Conservation (phyloP, 768 basidiomycete genomes). For the Gymnopilus junonius region DNA sequence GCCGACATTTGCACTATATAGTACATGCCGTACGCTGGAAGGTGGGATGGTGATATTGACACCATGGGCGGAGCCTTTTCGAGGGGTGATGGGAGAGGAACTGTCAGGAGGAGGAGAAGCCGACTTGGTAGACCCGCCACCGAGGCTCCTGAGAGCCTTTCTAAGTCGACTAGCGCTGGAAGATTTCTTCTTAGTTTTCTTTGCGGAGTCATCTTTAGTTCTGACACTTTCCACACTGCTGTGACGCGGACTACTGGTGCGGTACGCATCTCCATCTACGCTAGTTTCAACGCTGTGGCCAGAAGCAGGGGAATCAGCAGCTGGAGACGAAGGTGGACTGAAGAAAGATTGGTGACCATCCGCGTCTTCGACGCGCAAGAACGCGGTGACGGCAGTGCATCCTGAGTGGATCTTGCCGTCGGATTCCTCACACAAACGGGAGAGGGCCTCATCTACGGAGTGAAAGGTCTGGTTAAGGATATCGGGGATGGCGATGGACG, state of each 20-base stretch:
- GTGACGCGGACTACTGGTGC: slow-evolving; percentile 35
- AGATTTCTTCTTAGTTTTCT: slow-evolving; percentile 49
- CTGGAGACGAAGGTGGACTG: slow-evolving; percentile 33
- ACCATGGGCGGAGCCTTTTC: slow-evolving; percentile 34
- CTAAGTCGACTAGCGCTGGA: slow-evolving; percentile 54
- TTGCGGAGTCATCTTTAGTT: slow-evolving; percentile 32
- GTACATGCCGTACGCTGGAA: slow-evolving; percentile 63
- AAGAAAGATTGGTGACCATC: slow-evolving; percentile 76
- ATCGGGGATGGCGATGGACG: slow-evolving; percentile 74
- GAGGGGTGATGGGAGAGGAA: slow-evolving; percentile 34
- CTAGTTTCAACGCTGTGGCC: slow-evolving; percentile 33
- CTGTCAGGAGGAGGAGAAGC: slow-evolving; percentile 38
- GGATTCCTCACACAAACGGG: slow-evolving; percentile 82
- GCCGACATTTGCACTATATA: slow-evolving; percentile 96
- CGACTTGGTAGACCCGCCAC: slow-evolving; percentile 37
- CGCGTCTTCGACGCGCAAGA: slow-evolving; percentile 88
- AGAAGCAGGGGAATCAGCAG: slow-evolving; percentile 40
- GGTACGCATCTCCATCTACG: slow-evolving; percentile 32
- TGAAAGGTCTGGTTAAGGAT: slow-evolving; percentile 94
- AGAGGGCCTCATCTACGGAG: slow-evolving; percentile 83
- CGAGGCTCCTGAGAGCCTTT: slow-evolving; percentile 58
- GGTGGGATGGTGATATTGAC: slow-evolving; percentile 48
- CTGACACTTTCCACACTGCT: slow-evolving; percentile 51
- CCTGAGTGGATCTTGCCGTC: slow-evolving; percentile 95
- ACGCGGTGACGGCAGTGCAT: slow-evolving; percentile 95